Percentiles rank a stretch among this genome's conserved stretches.
These are phyloP conservation scores for Volvox carteri DNA, from an alignment of 163 green algal species.

Conservation along the genomic window DNA sequence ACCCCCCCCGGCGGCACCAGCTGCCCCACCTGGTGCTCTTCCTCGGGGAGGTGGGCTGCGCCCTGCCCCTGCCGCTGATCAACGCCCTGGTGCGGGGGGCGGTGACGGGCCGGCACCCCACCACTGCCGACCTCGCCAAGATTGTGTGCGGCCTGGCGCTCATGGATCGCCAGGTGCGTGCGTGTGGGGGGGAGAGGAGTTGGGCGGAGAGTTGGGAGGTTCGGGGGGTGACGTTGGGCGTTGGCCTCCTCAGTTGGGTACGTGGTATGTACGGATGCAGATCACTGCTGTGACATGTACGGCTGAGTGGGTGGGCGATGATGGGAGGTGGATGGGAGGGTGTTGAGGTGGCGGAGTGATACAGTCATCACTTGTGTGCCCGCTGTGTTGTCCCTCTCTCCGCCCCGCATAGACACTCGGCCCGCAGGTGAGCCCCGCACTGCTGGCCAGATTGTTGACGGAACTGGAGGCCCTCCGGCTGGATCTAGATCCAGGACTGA, in stretches of 20 bases:
- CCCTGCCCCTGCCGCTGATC: constrained; percentile 25
- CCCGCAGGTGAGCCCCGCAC: constrained; percentile 38
- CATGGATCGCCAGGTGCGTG: constrained; percentile 33
- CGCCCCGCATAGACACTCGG: too few relatives aligned
- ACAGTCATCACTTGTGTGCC: too few relatives aligned
- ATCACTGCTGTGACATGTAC: too few relatives aligned
- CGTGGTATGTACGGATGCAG: too few relatives aligned
- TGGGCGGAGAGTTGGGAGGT: not conserved
- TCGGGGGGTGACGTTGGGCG: not conserved
- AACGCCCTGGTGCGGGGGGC: constrained; percentile 39
- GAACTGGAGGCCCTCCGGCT: constrained; percentile 4
- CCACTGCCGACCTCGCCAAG: not conserved
- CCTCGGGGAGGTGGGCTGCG: constrained; percentile 8
- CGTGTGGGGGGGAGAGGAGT: not conserved
- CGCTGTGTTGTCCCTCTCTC: too few relatives aligned
- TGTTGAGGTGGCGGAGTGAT: not conserved
- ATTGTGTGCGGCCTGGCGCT: constrained; percentile 25
- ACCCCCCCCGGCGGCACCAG: not conserved
- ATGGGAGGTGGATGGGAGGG: too few relatives aligned
- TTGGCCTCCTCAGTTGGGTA: too few relatives aligned
- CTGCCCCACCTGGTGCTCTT: not conserved
- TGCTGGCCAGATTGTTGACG: constrained; percentile 8
- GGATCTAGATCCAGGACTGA: not conserved
- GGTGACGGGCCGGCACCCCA: not conserved
- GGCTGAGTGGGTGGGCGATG: not conserved